phyloP scores from a whole-genome alignment of 495 filamentous ascomycete species.

The Penicillium goetzii region DNA sequence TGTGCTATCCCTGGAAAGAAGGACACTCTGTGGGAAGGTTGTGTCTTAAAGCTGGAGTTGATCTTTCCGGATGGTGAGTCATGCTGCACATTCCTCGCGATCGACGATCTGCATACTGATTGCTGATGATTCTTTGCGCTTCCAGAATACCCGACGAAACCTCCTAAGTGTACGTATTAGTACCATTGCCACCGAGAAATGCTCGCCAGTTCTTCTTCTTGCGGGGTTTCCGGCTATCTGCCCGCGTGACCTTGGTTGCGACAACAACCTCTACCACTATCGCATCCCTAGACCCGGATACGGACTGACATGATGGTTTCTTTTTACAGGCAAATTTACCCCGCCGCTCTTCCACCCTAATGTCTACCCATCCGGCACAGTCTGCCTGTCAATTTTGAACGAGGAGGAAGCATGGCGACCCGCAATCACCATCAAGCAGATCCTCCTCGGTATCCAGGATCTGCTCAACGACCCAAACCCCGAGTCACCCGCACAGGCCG shows the following conservation, averaged over 20 bases:
- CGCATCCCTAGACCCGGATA: neutral
- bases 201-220: neutral
- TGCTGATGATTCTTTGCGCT: slow-evolving; percentile 16
- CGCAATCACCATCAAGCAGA: slow-evolving; percentile 97
- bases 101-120: slow-evolving; percentile 21
- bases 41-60: slow-evolving; percentile 90
- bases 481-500: slow-evolving; percentile 93
- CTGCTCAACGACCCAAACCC: slow-evolving; percentile 96
- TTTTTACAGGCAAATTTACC: slow-evolving; percentile 82
- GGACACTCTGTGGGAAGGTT: slow-evolving; percentile 95
- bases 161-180: slow-evolving; percentile 82
- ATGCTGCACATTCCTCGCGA: slow-evolving; percentile 17
- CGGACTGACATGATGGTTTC: slow-evolving; percentile 6
- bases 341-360: slow-evolving; percentile 98
- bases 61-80: slow-evolving; percentile 90
- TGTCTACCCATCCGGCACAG: slow-evolving; percentile 97
- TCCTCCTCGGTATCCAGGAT: slow-evolving; percentile 93
- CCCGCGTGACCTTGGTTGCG: neutral
- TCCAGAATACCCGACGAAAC: slow-evolving; percentile 97
- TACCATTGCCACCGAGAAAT: neutral
- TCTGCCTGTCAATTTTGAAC: slow-evolving; percentile 96
- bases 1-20: slow-evolving; percentile 95
- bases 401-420: slow-evolving; percentile 99
- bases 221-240: neutral
- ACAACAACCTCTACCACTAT: neutral